Percentiles rank a stretch among this genome's conserved stretches.
phyloP scores from a whole-genome alignment of 768 basidiomycete species.

The Naematelia encephala region DNA sequence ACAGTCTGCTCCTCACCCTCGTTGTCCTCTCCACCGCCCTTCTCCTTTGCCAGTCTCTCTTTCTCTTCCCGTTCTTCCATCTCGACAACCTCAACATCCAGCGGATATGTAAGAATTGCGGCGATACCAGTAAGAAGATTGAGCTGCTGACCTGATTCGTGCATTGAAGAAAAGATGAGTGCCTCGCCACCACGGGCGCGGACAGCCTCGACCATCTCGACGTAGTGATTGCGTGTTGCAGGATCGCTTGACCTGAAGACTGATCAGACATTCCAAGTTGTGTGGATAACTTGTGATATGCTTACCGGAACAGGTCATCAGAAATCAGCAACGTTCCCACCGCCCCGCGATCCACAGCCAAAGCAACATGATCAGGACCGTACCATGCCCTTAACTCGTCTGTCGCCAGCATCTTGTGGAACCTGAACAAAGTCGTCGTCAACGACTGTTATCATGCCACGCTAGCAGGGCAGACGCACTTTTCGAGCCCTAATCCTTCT shows the following conservation, averaged over 20 bases:
- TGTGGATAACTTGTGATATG: not conserved
- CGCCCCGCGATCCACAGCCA: conserved; percentile 89
- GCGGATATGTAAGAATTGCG: conserved; percentile 89
- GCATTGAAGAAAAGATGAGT: conserved; percentile 98
- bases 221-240: conserved; percentile 72
- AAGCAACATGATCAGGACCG: conserved; percentile 85
- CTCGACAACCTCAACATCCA: conserved; percentile 93
- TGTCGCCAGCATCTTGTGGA: conserved; percentile 93
- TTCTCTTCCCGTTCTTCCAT: conserved; percentile 77
- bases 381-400: conserved; percentile 99
- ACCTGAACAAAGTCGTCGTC: conserved; percentile 56
- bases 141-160: conserved; percentile 97
- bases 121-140: conserved; percentile 93
- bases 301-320: conserved; percentile 83
- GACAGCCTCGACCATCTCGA: conserved; percentile 81
- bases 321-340: conserved; percentile 92
- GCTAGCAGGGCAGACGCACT: conserved; percentile 54
- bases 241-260: conserved; percentile 71
- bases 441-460: conserved; percentile 4
- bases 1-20: conserved; percentile 7
- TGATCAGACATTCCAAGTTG: not conserved
- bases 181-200: conserved; percentile 86
- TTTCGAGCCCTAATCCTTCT: conserved; percentile 87
- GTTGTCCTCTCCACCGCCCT: conserved; percentile 24
- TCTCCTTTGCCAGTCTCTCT: conserved; percentile 39